phyloP scores from a whole-genome alignment of 2,329 filamentous ascomycete genomes.

The Beauveria bassiana region DNA sequence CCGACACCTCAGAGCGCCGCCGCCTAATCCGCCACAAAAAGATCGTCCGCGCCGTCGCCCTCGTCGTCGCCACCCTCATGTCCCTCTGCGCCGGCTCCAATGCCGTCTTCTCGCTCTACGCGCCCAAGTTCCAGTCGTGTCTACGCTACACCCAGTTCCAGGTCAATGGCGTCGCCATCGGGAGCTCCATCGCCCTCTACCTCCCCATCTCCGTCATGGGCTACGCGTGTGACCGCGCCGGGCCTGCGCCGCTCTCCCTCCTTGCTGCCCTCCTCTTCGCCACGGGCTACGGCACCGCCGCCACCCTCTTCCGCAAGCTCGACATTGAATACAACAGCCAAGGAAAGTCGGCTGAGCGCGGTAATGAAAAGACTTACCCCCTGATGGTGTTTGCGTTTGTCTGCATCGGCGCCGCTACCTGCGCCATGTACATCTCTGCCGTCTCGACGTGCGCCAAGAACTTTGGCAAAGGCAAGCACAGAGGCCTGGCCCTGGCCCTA shows the following conservation, averaged over 20 bases:
- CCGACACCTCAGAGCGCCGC: slow-evolving; percentile 14
- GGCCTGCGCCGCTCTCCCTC: slow-evolving; percentile 69
- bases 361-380: slow-evolving; percentile 59
- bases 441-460: slow-evolving; percentile 98
- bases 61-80: slow-evolving; percentile 45
- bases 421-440: slow-evolving; percentile 79
- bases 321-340: slow-evolving; percentile 38
- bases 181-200: slow-evolving; percentile 82
- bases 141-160: slow-evolving; percentile 85
- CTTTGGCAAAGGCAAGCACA: slow-evolving; percentile 81
- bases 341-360: slow-evolving; percentile 30
- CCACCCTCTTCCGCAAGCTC: slow-evolving; percentile 58
- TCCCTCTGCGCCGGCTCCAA: slow-evolving; percentile 82
- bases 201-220: slow-evolving; percentile 85
- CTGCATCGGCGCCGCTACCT: slow-evolving; percentile 73
- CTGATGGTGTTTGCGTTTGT: slow-evolving; percentile 83
- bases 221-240: slow-evolving; percentile 83
- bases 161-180: slow-evolving; percentile 84
- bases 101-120: slow-evolving; percentile 90
- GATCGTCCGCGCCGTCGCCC: slow-evolving; percentile 38
- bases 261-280: slow-evolving; percentile 69
- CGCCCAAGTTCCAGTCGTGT: slow-evolving; percentile 77
- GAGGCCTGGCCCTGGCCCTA: slow-evolving; percentile 79
- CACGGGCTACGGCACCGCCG: slow-evolving; percentile 74
- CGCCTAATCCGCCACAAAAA: slow-evolving; percentile 22